Evolutionary conservation across 2,329 filamentous ascomycete species (phyloP), one percentile per base, ranked within the genome.

Genomic region (Claviceps spartinae): DNA sequence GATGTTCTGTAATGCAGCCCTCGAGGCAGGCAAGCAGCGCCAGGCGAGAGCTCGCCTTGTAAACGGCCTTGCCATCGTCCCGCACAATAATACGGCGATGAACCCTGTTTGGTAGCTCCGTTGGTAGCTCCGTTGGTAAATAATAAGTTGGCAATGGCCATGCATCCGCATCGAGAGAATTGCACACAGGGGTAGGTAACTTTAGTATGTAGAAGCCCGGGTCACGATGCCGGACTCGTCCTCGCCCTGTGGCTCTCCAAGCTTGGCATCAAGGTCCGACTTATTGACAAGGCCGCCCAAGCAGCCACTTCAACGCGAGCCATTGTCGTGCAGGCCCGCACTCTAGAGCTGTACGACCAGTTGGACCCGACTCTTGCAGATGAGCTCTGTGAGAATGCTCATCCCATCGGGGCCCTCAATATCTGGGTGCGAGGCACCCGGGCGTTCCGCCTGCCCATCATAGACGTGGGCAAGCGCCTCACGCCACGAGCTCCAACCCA

Each of bases 231-330:
- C 20, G 69, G 69, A 36, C 57, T 72, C 37, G 72, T 75, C 70
- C 61, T 71, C 37, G 67, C 70, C 5, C 52, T 67, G 11, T 73
- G 70, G 68, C 63, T 73, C 57, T 65, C 70, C 2, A 63, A 67
- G 34, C 65, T 66, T 45, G 69, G 69, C 14, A 58, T 73, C 50
- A 62, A 63, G 16, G 61, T 69, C 4, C 66, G 71, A n/a, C 68
- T 73, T 37, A 61, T 74, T n/a, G 72, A 74, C 59, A 73, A 73
- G 68, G 70, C 18, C 67, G 72, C 56, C 67, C 71, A 37, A 67
- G 73, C 54, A 68, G 71, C 46, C 62, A 64, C 46, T 54, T 45
- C 34, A 5, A 30, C 37, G 16, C 44, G 49, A 13, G 49, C 49
- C 30, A 26, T 51, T 20, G 43, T 43, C 34, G 49, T 51, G 4